These are phyloP conservation scores for Ettlia oleoabundans DNA, from an alignment of 139 green algal species.

Conservation along the genomic window DNA sequence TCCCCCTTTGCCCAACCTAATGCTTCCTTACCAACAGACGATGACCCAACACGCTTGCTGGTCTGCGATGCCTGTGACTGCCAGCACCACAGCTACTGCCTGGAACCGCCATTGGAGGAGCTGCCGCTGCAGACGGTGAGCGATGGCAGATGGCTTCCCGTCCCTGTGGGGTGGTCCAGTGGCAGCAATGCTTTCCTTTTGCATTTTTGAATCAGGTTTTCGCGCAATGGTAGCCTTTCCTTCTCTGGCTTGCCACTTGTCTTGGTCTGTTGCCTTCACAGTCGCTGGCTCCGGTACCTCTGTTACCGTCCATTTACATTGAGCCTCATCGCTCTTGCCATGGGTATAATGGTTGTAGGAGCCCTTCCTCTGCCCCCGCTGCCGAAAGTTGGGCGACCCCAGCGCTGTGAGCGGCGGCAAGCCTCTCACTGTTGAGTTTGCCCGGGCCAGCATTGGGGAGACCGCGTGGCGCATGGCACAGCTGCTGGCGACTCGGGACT, in stretches of 20 bases:
- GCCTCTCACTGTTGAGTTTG: background rate
- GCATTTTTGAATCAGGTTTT: background rate
- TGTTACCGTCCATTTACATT: too few relatives aligned
- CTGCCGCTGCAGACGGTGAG: slow-evolving; percentile 47
- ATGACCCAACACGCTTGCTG: slow-evolving; percentile 62
- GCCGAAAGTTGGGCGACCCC: slow-evolving; percentile 27
- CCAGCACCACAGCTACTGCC: slow-evolving; percentile 81
- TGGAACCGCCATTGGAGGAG: slow-evolving; percentile 73
- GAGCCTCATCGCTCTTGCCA: too few relatives aligned
- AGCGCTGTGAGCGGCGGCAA: slow-evolving; percentile 2
- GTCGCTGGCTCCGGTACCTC: too few relatives aligned
- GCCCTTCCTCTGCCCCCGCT: slow-evolving; percentile 71
- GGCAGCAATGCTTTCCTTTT: too few relatives aligned
- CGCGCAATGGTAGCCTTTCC: too few relatives aligned
- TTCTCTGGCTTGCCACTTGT: background rate
- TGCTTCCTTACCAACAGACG: slow-evolving; percentile 28
- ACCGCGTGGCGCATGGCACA: slow-evolving; percentile 17
- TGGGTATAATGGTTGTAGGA: slow-evolving; percentile 31
- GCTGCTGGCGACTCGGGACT: slow-evolving; percentile 48
- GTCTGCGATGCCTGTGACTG: slow-evolving; percentile 76
- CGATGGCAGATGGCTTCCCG: background rate
- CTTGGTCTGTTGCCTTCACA: too few relatives aligned
- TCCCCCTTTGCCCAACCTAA: background rate
- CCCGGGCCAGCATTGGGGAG: background rate
- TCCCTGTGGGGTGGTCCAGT: too few relatives aligned